These are phyloP conservation scores for Claviceps humidiphila DNA, from an alignment of 2,329 filamentous ascomycete species.

Conservation along the genomic window DNA sequence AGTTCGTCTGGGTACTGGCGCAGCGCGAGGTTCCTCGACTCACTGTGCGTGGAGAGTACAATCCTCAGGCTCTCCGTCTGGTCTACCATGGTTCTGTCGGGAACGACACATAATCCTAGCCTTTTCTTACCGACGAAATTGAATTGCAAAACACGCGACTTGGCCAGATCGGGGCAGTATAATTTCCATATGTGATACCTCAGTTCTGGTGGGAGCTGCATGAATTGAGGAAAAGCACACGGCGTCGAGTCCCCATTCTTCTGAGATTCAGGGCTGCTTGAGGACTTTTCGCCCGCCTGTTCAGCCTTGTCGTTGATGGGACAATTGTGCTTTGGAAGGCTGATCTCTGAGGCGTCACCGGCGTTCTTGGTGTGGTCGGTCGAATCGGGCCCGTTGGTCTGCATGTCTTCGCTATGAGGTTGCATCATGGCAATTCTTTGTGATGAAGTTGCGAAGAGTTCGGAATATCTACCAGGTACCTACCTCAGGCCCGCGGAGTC, in stretches of 20 bases:
- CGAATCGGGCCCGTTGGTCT: background rate
- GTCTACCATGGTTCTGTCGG: constrained; percentile 11
- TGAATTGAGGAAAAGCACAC: constrained; percentile 13
- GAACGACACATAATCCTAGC: constrained; percentile 9
- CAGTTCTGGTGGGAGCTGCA: constrained; percentile 20
- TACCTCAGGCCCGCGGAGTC: too few relatives aligned
- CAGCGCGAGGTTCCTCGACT: constrained; percentile 21
- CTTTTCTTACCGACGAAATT: constrained; percentile 3
- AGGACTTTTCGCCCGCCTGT: constrained; percentile 1
- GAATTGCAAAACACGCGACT: constrained; percentile 12
- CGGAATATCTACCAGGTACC: too few relatives aligned
- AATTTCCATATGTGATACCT: constrained; percentile 20
- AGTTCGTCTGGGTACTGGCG: constrained; percentile 20
- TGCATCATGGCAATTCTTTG: background rate
- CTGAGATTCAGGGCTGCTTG: background rate
- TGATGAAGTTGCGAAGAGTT: background rate
- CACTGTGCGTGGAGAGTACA: constrained; percentile 21
- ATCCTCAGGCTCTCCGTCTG: constrained; percentile 17
- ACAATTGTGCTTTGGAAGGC: background rate
- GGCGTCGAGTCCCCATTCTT: background rate
- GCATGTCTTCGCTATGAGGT: background rate
- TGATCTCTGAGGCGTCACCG: constrained; percentile 3
- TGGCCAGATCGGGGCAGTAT: constrained; percentile 18
- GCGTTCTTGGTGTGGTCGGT: constrained; percentile 1
- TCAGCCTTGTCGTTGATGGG: constrained; percentile 8